These are phyloP conservation scores for Prosopis cineraria DNA, from an alignment of 306 rosid genomes.

Conservation along the genomic window DNA sequence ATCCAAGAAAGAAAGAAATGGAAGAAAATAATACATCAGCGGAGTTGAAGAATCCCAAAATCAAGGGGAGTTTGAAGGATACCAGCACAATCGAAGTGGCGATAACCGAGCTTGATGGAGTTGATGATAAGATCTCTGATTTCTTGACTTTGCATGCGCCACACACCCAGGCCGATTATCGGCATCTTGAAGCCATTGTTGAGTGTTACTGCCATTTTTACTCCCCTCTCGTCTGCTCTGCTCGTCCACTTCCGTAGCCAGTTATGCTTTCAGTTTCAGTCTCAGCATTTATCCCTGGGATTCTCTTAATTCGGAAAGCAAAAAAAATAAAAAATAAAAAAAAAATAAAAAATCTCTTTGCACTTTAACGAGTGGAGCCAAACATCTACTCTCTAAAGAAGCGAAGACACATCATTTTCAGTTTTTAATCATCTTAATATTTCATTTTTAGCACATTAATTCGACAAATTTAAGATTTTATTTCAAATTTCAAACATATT, in stretches of 20 bases:
- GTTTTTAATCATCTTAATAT: background rate
- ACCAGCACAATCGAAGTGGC: slow-evolving; percentile 96
- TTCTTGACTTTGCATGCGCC: slow-evolving; percentile 78
- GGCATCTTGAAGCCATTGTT: slow-evolving; percentile 89
- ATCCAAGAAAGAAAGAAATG: background rate
- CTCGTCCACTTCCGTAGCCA: background rate
- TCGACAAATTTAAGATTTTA: background rate
- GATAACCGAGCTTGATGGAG: slow-evolving; percentile 79
- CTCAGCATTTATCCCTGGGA: too few relatives aligned
- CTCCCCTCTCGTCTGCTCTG: background rate
- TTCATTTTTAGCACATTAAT: background rate
- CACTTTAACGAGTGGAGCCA: too few relatives aligned
- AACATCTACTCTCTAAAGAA: background rate
- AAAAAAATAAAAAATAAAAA: too few relatives aligned
- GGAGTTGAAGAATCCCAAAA: background rate
- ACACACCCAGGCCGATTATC: slow-evolving; percentile 69
- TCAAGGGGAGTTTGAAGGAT: background rate
- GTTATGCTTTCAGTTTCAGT: background rate
- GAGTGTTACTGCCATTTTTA: slow-evolving; percentile 59
- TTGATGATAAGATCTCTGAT: slow-evolving; percentile 68
- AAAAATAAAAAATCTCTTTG: too few relatives aligned
- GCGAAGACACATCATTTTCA: background rate
- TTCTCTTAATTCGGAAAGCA: too few relatives aligned
- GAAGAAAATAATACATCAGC: background rate
- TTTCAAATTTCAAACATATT: too few relatives aligned